Evolutionary conservation across 2,329 filamentous ascomycete species (phyloP), one percentile per base, ranked within the genome.

Genomic region (Cytospora piceae): DNA sequence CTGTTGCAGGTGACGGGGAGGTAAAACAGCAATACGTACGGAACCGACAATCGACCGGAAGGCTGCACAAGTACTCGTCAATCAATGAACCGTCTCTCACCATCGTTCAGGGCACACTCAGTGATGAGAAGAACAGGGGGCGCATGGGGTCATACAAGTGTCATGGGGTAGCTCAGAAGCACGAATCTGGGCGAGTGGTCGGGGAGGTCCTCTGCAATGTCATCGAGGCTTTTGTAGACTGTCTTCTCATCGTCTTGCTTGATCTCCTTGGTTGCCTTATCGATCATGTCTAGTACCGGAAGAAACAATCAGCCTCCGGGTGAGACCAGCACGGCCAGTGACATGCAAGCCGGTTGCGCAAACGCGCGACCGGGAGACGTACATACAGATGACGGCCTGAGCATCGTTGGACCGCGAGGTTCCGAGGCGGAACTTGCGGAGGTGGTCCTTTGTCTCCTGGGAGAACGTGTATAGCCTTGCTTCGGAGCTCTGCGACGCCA

Each of bases 21-120:
- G 80, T 97, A 98, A 82, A 96, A 97, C 27, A 99, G 81, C 76
- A 98, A 87, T 56, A 97, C 93, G 76, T 99, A 99, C 12, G 95
- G 95, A 3, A 97, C 93, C 6, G 92, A 91, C 53, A 93, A 78
- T 32, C 95, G 89, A 64, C 95, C 95, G 61, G 91, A 93, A 54
- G 88, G 82, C 92, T 96, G 70, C 51, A 63, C 59, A 49, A 60
- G 52, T 17, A 58, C 11, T 12, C 12, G 14, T 42, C n/a, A 61
- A 58, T 15, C 20, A 17, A 17, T 4, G 53, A 34, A 14, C 11
- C n/a, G n/a, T 11, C 46, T 49, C 46, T 49, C n/a, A 24, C 46
- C 24, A 22, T 11, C 46, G 9, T n/a, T 14, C 59, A 6, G 39
- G 20, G 53, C 34, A 61, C 64, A 58, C 32, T 14, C 46, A 59